Evolutionary conservation across 2,329 filamentous ascomycete species (phyloP), one percentile per base, ranked within the genome.

Genomic region (Seiridium unicorne): DNA sequence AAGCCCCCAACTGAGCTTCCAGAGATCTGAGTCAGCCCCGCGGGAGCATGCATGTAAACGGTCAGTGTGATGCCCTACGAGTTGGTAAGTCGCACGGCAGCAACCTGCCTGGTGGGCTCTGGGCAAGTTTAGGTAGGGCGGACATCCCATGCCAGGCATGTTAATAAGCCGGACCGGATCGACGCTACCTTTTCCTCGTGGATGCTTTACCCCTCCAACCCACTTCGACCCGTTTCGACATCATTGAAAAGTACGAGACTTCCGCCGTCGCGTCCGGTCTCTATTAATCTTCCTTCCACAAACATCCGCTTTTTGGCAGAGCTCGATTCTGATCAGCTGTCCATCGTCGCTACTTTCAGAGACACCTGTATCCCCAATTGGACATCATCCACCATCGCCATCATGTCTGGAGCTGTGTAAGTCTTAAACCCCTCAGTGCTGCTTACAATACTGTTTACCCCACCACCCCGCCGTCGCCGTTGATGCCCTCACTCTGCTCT

Each of bases 361-460:
- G 13, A 46, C 42, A 36, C 13, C n/a, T 38, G 10, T 26, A 51
- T 44, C 44, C 35, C 35, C 60, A 49, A 55, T 57, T 58, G 59
- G 55, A 44, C 49, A 18, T 58, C 55, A 26, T 44, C 42, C 44
- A 34, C 11, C 51, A 63, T 60, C 65, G 66, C 74, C 77, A 84
- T 77, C 77, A 87, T 87, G 84, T 87, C 84, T 82, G 83, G 84
- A 76, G 77, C 86, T 78, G 85, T 87, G 86, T 89, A 85, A 88
- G 86, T 88, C 64, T 38, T 56, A 57, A 47, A 56, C 44, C 51
- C n/a, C 60, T 56, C 49, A 51, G 34, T 34, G 49, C 34, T 36
- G 49, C 49, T 51, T 51, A 51, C 49, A 26, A 35, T 51, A 6
- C 35, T 40, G 6, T 42, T 42, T 44, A 47, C 57, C 57, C 55